Conservation (phyloP, 2,329 filamentous ascomycete genomes). For the Pseudogymnoascus sp. region DNA sequence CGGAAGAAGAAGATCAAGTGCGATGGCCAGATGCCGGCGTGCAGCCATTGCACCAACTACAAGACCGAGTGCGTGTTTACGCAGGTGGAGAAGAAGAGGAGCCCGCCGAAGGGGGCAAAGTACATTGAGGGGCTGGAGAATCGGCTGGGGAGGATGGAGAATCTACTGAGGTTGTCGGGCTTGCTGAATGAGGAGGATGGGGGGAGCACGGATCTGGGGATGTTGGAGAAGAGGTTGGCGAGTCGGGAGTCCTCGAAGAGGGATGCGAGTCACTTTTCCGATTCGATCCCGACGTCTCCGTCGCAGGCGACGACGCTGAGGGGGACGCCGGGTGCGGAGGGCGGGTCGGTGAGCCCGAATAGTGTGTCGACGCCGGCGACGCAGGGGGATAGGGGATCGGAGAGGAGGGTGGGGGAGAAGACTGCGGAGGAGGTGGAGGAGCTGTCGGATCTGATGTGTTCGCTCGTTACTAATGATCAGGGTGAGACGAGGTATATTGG, state of each 20-base stretch:
- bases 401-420: slow-evolving; percentile 37
- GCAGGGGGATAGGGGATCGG: slow-evolving; percentile 17
- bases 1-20: slow-evolving; percentile 97
- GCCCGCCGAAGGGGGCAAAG: slow-evolving; percentile 93
- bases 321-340: slow-evolving; percentile 37
- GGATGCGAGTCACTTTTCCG: slow-evolving; percentile 23
- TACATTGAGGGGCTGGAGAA: slow-evolving; percentile 98
- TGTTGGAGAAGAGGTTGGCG: slow-evolving; percentile 67
- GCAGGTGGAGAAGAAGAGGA: slow-evolving; percentile 97
- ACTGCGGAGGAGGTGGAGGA: slow-evolving; percentile 69
- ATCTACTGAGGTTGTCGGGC: slow-evolving; percentile 75
- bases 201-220: slow-evolving; percentile 78
- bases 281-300: slow-evolving; percentile 23
- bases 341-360: slow-evolving; percentile 37
- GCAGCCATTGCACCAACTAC: slow-evolving; percentile 94
- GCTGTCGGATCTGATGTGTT: slow-evolving; percentile 98
- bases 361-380: slow-evolving; percentile 41
- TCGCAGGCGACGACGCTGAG: not conserved
- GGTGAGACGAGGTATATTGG: slow-evolving; percentile 95
- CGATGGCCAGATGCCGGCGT: slow-evolving; percentile 89
- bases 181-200: slow-evolving; percentile 78
- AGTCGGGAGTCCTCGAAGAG: slow-evolving; percentile 39
- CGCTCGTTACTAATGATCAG: slow-evolving; percentile 85
- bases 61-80: slow-evolving; percentile 97
- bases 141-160: slow-evolving; percentile 90